phyloP scores from a whole-genome alignment of 169 alveolate species.

The Pseudocohnilembus persalinus region DNA sequence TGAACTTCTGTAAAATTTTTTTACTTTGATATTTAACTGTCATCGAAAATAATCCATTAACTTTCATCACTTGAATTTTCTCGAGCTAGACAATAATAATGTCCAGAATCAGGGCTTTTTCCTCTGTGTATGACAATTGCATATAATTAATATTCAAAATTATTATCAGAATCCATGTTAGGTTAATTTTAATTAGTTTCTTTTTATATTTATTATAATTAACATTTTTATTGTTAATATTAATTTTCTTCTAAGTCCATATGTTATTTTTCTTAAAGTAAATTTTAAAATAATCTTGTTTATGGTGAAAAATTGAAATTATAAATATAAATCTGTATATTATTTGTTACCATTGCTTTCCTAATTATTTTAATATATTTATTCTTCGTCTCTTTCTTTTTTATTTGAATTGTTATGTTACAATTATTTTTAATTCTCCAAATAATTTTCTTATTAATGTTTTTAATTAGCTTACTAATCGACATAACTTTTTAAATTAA shows the following conservation, averaged over 20 bases:
- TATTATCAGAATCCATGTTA: not conserved
- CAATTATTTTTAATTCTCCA: not conserved
- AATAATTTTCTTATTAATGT: not conserved
- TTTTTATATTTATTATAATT: not conserved
- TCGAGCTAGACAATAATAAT: conserved; percentile 14
- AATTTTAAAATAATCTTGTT: too few species aligned
- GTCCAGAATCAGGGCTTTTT: conserved; percentile 7
- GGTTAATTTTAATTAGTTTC: conserved; percentile 1
- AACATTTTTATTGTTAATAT: not conserved
- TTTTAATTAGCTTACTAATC: too few species aligned
- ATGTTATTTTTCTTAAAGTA: too few species aligned
- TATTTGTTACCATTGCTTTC: not conserved
- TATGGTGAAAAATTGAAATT: too few species aligned
- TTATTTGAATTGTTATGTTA: not conserved
- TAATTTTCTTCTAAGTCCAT: not conserved
- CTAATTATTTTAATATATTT: not conserved
- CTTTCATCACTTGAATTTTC: not conserved
- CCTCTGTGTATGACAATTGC: conserved; percentile 20
- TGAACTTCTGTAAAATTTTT: not conserved
- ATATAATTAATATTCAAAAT: conserved; percentile 6
- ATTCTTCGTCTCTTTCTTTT: not conserved
- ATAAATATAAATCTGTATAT: too few species aligned
- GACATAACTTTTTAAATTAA: not conserved
- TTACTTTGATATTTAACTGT: not conserved
- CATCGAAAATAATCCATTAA: conserved; percentile 20